Conservation (phyloP, 2,329 filamentous ascomycete species). For the Hypocrella siamensis region DNA sequence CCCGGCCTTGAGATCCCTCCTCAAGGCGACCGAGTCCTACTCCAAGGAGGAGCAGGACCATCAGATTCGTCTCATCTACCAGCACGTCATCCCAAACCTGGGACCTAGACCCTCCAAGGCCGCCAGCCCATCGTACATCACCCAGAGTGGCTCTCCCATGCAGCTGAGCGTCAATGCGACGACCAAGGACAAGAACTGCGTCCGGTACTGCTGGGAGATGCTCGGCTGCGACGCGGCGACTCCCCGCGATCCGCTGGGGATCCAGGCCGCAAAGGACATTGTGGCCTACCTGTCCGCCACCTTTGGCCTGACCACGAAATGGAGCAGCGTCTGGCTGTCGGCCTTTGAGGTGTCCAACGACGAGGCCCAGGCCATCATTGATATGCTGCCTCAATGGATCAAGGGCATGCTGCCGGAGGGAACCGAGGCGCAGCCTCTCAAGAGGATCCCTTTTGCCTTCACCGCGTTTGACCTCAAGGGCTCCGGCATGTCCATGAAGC, state of each 20-base stretch:
- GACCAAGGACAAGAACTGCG: slow-evolving; percentile 1
- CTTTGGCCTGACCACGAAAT: slow-evolving; percentile 3
- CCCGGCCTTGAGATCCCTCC: slow-evolving; percentile 3
- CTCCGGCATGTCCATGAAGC: slow-evolving; percentile 3
- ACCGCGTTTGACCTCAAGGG: slow-evolving; percentile 5
- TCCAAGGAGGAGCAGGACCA: slow-evolving; percentile 2
- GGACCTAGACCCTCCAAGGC: slow-evolving; percentile 4
- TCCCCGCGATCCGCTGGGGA: slow-evolving; percentile 4
- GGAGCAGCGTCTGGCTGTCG: slow-evolving; percentile 3
- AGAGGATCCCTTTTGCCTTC: slow-evolving; percentile 4
- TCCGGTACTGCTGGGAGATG: slow-evolving; percentile 6
- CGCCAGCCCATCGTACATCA: slow-evolving; percentile 2
- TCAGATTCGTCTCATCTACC: slow-evolving; percentile 2
- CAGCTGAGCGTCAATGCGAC: slow-evolving; percentile 5
- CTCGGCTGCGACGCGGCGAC: slow-evolving; percentile 3
- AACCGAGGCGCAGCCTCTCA: not conserved
- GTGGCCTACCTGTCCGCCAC: slow-evolving; percentile 1
- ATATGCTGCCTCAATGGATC: slow-evolving; percentile 3
- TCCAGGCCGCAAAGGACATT: slow-evolving; percentile 3
- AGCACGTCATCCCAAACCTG: slow-evolving; percentile 4
- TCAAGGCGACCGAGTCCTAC: slow-evolving; percentile 4
- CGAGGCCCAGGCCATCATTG: slow-evolving; percentile 1
- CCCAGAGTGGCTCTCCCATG: slow-evolving; percentile 3
- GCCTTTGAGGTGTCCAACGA: slow-evolving; percentile 1
- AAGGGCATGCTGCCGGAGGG: not conserved